Evolutionary conservation across 768 basidiomycete species (phyloP).

Genomic region (Panaeolus cyanescens): DNA sequence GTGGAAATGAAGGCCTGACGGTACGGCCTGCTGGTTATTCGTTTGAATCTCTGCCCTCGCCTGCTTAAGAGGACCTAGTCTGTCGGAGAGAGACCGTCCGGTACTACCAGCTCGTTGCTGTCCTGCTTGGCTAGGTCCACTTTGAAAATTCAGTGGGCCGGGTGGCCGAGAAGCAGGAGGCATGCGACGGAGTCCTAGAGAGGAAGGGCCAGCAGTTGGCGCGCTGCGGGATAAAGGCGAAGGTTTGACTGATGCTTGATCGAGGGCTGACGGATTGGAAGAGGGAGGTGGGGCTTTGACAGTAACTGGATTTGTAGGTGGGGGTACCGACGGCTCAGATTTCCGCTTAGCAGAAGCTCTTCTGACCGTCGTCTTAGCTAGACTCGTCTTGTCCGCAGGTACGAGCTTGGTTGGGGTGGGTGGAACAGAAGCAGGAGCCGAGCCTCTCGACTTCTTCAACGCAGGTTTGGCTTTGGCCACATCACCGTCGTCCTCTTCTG

Average conservation of each 20-base stretch:
- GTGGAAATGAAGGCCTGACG: too few relatives aligned
- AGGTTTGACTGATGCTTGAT: neutral
- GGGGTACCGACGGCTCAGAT: neutral
- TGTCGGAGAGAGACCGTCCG: neutral
- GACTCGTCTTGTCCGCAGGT: conserved; percentile 1
- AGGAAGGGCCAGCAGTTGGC: neutral
- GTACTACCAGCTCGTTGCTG: neutral
- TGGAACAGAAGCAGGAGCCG: neutral
- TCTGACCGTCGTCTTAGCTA: conserved; percentile 15
- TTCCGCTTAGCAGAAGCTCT: conserved; percentile 2
- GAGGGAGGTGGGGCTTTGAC: neutral
- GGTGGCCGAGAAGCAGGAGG: neutral
- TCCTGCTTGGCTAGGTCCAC: neutral
- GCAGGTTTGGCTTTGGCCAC: neutral
- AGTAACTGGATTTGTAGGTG: neutral
- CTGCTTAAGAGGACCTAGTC: neutral
- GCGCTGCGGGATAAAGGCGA: neutral
- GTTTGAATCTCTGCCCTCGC: neutral
- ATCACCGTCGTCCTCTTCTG: neutral
- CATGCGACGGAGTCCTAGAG: too few relatives aligned
- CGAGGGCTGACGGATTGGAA: neutral
- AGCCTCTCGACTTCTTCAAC: conserved; percentile 1
- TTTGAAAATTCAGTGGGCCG: neutral
- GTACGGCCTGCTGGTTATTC: neutral
- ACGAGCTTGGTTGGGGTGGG: neutral